A percentile compares a stretch with the other conserved stretches of the same genome.
Conservation (phyloP, 164 flowering plant genomes). For the Tetracentron sinense region DNA sequence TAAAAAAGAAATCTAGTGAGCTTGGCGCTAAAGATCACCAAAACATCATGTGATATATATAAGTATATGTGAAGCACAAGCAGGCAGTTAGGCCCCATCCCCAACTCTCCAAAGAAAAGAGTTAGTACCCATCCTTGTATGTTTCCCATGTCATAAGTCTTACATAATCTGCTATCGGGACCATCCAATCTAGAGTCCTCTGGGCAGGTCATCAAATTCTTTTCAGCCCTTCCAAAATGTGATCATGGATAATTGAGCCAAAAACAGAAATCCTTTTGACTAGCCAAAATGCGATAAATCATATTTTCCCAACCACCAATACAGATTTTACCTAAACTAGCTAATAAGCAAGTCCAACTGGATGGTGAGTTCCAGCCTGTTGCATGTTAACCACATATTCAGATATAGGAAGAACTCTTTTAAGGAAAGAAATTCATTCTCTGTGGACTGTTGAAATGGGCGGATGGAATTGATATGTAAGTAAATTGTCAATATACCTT, state of each 20-base stretch:
- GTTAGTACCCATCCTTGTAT: no score
- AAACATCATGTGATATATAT: no score
- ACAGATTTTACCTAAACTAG: no score
- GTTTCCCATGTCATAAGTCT: no score
- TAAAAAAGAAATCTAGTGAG: no score
- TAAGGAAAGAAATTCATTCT: not conserved
- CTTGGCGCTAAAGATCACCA: no score
- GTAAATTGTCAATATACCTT: constrained; percentile 49
- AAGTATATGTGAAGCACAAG: no score
- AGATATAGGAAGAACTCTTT: not conserved
- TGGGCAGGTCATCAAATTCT: not conserved
- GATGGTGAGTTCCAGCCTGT: not conserved
- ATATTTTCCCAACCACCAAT: no score
- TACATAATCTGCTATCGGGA: not conserved
- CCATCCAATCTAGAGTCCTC: not conserved
- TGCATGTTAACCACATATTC: not conserved
- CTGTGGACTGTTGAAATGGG: not conserved
- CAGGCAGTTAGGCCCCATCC: no score
- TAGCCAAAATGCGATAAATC: not conserved
- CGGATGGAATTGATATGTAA: not conserved
- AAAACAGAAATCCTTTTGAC: not conserved
- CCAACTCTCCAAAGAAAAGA: no score
- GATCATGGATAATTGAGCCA: no score
- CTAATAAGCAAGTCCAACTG: not conserved
- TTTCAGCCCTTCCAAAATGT: not conserved